Base-by-base conservation (phyloP, 805 yeast species). In the Kurtzmaniella fragi region DNA sequence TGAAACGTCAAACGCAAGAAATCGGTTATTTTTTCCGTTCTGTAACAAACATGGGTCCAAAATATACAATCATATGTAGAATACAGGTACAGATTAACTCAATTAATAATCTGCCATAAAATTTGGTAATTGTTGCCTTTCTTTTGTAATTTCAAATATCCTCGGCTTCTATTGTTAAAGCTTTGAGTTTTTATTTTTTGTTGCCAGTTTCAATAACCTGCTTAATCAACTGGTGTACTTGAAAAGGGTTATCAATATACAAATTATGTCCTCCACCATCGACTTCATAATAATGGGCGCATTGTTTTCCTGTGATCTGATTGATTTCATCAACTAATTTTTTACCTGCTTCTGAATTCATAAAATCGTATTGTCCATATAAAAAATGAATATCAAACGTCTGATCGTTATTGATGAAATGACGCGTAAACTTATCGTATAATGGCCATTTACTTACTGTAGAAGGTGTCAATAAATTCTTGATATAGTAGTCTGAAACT, bases 341-440 rank as follows among this genome's bases (percentile, higher is more conserved):
- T 15, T 46, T 40, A 4, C 84, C 84, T 0, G 83, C 82, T 31
- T 64, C 69, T 1, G 70, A 57, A 50, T 78, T 72, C 93, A 84
- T 84, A 70, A 85, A 84, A 53, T 85, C 95, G 45, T 68, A 76
- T 45, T 80, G 75, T 0, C 93, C 95, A 55, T 83, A 85, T 7
- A 75, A 50, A 56, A 78, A 63, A 47, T 78, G 54, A 2, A 73
- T 62, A 32, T 64, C 58, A 37, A 64, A 62, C 10, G 37, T 17
- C 7, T 25, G 32, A 12, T 36, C 33, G 2, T 17, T 27, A n/a
- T 29, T 32, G 3, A 35, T 27, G 10, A 47, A 42, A 15, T 71
- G 57, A 11, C 54, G 47, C 7, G 55, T 49, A 28, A 80, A 57
- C 42, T 80, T 73, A 52, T 84, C 90, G 48, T 73, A 58, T 40